These are phyloP conservation scores for Hebeloma cylindrosporum DNA, from an alignment of 768 basidiomycete species.

Conservation along the genomic window DNA sequence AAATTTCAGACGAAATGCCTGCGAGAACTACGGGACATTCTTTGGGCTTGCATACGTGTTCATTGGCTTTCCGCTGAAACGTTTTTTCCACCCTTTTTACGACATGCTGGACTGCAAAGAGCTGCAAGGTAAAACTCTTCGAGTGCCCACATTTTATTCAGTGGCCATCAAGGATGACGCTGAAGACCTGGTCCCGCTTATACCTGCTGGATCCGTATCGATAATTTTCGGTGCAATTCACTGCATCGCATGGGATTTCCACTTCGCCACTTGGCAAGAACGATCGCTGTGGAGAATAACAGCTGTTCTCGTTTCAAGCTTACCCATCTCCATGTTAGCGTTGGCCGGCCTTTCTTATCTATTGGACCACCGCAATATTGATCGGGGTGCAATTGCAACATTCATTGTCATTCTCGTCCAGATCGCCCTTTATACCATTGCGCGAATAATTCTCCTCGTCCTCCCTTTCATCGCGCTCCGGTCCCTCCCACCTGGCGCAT, in stretches of 20 bases:
- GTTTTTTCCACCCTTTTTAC: slow-evolving; percentile 3
- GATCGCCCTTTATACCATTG: too few relatives aligned
- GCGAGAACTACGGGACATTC: too few relatives aligned
- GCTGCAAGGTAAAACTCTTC: slow-evolving; percentile 3
- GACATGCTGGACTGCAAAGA: slow-evolving; percentile 5
- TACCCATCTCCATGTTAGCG: slow-evolving; percentile 1
- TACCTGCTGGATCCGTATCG: background rate
- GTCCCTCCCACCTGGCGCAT: too few relatives aligned
- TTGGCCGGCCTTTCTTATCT: too few relatives aligned
- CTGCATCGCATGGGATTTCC: slow-evolving; percentile 19
- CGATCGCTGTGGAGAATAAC: slow-evolving; percentile 12
- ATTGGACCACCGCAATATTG: too few relatives aligned
- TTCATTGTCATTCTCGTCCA: too few relatives aligned
- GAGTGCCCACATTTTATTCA: slow-evolving; percentile 10
- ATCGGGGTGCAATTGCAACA: too few relatives aligned
- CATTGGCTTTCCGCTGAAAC: background rate
- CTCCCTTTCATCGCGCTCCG: too few relatives aligned
- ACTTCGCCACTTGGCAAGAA: slow-evolving; percentile 10
- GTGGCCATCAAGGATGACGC: background rate
- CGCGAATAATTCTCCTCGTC: too few relatives aligned
- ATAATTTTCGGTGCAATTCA: slow-evolving; percentile 20
- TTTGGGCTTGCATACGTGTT: background rate
- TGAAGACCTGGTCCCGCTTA: background rate
- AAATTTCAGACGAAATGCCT: too few relatives aligned
- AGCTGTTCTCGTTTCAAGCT: slow-evolving; percentile 1